Evolutionary conservation across 257 asterid genomes (phyloP), one percentile per base, ranked within the genome.

Genomic region (Capsicum chinense): DNA sequence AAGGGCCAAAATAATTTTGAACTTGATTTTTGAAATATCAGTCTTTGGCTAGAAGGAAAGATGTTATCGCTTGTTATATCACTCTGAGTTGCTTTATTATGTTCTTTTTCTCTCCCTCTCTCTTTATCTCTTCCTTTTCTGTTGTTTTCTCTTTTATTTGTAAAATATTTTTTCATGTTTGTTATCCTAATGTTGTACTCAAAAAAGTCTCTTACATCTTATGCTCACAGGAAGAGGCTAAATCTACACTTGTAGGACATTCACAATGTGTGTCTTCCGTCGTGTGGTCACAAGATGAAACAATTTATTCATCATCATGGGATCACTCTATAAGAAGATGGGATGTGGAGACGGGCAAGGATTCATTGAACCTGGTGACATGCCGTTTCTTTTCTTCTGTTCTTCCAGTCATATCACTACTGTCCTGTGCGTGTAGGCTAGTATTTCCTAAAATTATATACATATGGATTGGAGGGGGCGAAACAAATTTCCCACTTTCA

Each of bases 261-360:
- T 91, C 97, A 80, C 99, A 97, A 85, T 91, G 95, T 86, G 97
- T 95, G 80, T 90, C 99, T 79, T 90, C 98, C 76, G 96, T 95
- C 47, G 90, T 87, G 86, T 97, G 99, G 99, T 93, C 98, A 17
- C 86, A 90, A 80, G 89, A 56, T 83, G 92, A 81, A 68, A 90
- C 94, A 85, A 87, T 97, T 81, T 95, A 91, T 88, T 97, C 99
- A 62, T 93, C 95, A 64, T 93, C 99, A 82, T 97, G 99, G 98
- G 99, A 97, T 89, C 98, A 95, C 87, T 90, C 98, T 84, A 92
- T 95, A 81, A 91, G 95, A 90, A 93, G 91, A 87, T 97, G 99
- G 99, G 98, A 97, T 87, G 99, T 94, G 86, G 97, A 89, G 91
- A 92, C 92, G 6, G 97, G 98, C 88, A 91, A 91, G 88, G 94